phyloP scores from a whole-genome alignment of 306 rosid species.

The Glycine latifolia region DNA sequence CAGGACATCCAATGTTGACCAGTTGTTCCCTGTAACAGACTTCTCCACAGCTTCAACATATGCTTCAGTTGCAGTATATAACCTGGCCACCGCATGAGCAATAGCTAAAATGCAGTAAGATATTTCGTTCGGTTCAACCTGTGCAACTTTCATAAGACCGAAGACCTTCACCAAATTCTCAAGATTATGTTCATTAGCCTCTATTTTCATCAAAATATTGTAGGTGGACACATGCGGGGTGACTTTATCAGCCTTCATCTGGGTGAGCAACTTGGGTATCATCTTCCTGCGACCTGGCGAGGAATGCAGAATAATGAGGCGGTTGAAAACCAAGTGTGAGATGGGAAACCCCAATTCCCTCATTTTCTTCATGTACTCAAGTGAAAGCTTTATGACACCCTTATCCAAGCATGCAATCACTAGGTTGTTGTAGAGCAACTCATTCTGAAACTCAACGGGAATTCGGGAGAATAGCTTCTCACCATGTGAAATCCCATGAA shows the following conservation, averaged over 20 bases:
- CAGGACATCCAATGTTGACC: conserved; percentile 84
- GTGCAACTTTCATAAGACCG: conserved; percentile 65
- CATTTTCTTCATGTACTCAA: conserved; percentile 93
- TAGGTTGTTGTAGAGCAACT: conserved; percentile 85
- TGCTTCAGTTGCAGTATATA: conserved; percentile 73
- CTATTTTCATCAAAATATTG: conserved; percentile 94
- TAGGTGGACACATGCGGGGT: conserved; percentile 82
- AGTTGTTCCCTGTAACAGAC: conserved; percentile 70
- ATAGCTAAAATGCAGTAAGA: conserved; percentile 84
- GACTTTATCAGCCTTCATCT: conserved; percentile 90
- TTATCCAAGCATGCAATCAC: conserved; percentile 89
- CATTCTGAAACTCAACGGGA: conserved; percentile 81
- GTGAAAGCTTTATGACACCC: conserved; percentile 76
- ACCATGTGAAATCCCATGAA: conserved; percentile 87
- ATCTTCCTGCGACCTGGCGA: conserved; percentile 60
- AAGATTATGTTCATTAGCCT: conserved; percentile 79
- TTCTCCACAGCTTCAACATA: conserved; percentile 82
- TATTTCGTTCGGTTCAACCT: conserved; percentile 85
- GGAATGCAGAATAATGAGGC: conserved; percentile 82
- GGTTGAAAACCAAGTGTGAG: conserved; percentile 87
- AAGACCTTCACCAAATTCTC: conserved; percentile 73
- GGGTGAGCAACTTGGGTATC: conserved; percentile 73
- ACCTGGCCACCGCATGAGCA: conserved; percentile 83
- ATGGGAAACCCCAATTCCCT: conserved; percentile 78
- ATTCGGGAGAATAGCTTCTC: conserved; percentile 72